Percentiles rank a stretch among this genome's conserved stretches.
Conservation (phyloP, 352 stramenopile species). For the Phytophthora foliorum region DNA sequence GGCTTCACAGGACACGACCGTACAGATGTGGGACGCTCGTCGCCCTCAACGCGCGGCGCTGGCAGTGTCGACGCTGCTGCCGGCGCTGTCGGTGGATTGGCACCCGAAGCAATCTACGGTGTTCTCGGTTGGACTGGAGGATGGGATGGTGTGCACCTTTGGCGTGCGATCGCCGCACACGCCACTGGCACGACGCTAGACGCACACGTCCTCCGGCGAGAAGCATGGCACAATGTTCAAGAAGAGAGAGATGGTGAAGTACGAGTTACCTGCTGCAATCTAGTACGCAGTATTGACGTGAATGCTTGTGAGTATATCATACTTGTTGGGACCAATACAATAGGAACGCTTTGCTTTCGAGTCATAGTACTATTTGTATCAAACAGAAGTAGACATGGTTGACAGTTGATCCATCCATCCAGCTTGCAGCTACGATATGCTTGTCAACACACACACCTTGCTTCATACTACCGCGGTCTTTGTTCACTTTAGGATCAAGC, state of each 20-base stretch:
- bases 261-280: too few relatives aligned
- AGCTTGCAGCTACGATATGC: constrained; percentile 36
- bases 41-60: constrained; percentile 49
- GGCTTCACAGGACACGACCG: constrained; percentile 72
- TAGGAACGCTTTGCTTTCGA: too few relatives aligned
- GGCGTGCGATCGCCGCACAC: constrained; percentile 61
- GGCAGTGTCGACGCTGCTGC: constrained; percentile 45
- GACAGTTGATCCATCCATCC: constrained; percentile 32
- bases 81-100: constrained; percentile 77
- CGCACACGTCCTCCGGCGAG: too few relatives aligned
- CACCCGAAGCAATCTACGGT: constrained; percentile 68
- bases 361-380: too few relatives aligned
- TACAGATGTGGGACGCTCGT: constrained; percentile 83
- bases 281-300: too few relatives aligned
- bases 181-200: constrained; percentile 51
- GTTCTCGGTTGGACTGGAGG: constrained; percentile 70
- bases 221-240: too few relatives aligned
- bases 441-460: constrained; percentile 22
- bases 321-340: too few relatives aligned
- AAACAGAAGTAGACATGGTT: constrained; percentile 1
- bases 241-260: too few relatives aligned
- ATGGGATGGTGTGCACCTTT: constrained; percentile 74
- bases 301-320: too few relatives aligned
- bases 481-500: not conserved
- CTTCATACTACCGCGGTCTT: constrained; percentile 1